Evolutionary conservation across 331 rosid genomes (phyloP), one percentile per base, ranked within the genome.

Genomic region (Cucumis variabilis): DNA sequence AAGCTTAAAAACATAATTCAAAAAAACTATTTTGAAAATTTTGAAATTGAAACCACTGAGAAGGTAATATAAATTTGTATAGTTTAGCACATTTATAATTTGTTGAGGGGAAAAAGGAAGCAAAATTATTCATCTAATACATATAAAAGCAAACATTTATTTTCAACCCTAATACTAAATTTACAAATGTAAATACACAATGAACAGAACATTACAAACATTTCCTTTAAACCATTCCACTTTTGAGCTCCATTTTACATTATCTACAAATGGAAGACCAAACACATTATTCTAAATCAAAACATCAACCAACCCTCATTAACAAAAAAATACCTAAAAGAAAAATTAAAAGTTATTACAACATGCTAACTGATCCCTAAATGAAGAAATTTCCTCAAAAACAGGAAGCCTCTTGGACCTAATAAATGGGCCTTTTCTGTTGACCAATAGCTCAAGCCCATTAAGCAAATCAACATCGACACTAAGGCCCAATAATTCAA

Each of bases 361-460:
- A 90, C 98, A 96, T 5, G 97, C 99, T 88, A 93, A 55, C 83
- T 95, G 98, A 88, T 94, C 94, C 89, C 96, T 94, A 85, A 90
- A 94, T 67, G 95, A 85, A 74, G 98, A 91, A 80, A 94, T 96
- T 91, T 95, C 94, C 89, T 96, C 98, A 90, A 96, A 96, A 80
- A 96, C 91, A 37, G 99, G 99, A 75, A 96, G 97, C 90, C 99
- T 95, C 94, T 93, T 95, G 10, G 97, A 93, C 89, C 98, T 90
- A 85, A 97, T 89, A 85, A 94, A 9, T 81, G 96, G 96, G 88
- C 93, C 95, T 94, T 90, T 77, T 72, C 92, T 92, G 88, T 77
- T 86, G 88, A 91, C 93, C 90, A 96, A 46, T 51, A 89, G 90
- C 85, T 96, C 99, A 13, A 96, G 92, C 69, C 98, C 99, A 25